Conservation (phyloP, 2,329 filamentous ascomycete genomes). For the Fusarium oligoseptatum region DNA sequence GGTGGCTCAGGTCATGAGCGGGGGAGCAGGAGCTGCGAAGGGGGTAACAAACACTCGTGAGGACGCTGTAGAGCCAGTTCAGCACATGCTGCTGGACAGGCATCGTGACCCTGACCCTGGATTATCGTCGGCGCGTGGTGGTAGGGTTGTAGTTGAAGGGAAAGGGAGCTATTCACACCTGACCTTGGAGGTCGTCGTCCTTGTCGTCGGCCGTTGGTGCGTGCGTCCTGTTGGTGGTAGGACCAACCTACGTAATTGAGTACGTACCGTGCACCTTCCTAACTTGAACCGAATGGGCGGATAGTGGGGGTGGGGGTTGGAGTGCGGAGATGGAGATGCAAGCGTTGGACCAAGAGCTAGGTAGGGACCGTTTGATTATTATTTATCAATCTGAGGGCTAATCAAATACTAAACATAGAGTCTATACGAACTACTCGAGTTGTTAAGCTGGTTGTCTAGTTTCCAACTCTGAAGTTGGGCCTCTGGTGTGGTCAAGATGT, state of each 20-base stretch:
- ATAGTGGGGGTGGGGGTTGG: conserved; percentile 35
- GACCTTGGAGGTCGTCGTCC: conserved; percentile 35
- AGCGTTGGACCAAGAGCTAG: background rate
- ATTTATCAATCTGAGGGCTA: background rate
- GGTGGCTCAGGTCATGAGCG: conserved; percentile 9
- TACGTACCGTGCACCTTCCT: conserved; percentile 39
- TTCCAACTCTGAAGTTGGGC: background rate
- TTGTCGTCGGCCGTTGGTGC: conserved; percentile 28
- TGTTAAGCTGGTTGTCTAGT: background rate
- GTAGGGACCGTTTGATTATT: background rate
- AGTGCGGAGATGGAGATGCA: background rate
- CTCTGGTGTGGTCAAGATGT: background rate
- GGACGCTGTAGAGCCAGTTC: conserved; percentile 94
- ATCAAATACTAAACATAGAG: background rate
- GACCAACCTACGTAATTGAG: conserved; percentile 38
- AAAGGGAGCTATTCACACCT: conserved; percentile 30
- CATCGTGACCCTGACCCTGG: conserved; percentile 56
- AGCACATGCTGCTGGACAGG: conserved; percentile 90
- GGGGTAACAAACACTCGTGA: conserved; percentile 74
- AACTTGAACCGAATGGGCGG: conserved; percentile 28
- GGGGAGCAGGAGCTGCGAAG: conserved; percentile 9
- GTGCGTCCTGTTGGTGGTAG: conserved; percentile 27
- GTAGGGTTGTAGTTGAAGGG: background rate
- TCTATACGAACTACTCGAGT: background rate
- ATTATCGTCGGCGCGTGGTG: background rate